phyloP scores from a whole-genome alignment of 345 rosid genomes.

The Angophora floribunda region DNA sequence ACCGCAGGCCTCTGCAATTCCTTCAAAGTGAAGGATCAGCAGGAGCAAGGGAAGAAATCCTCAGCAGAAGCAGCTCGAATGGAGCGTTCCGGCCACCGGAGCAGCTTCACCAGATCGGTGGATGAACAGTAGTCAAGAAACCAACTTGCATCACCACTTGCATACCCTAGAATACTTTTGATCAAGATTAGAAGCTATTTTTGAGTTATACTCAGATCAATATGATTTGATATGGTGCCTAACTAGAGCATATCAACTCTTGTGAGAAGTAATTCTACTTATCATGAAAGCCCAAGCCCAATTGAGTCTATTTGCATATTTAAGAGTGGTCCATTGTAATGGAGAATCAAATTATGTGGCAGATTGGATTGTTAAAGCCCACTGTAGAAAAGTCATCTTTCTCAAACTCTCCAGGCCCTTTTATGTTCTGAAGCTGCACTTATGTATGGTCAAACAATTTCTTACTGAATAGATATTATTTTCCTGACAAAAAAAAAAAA shows the following conservation, averaged over 20 bases:
- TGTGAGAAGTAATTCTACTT: background rate
- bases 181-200: background rate
- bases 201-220: background rate
- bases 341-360: background rate
- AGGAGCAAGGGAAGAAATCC: no score
- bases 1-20: no score
- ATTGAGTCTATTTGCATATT: background rate
- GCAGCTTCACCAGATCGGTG: no score
- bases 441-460: background rate
- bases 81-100: no score
- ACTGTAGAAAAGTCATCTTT: no score
- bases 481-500: background rate
- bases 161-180: no score
- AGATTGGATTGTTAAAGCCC: background rate
- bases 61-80: no score
- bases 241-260: background rate
- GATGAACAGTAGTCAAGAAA: no score
- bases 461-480: background rate
- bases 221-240: background rate
- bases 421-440: background rate
- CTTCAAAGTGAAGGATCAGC: no score
- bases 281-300: no score
- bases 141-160: no score
- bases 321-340: background rate
- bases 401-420: background rate